Percentiles rank a stretch among this genome's conserved stretches.
Evolutionary conservation across 352 stramenopile species (phyloP).

Genomic region (Pythium chondricola): DNA sequence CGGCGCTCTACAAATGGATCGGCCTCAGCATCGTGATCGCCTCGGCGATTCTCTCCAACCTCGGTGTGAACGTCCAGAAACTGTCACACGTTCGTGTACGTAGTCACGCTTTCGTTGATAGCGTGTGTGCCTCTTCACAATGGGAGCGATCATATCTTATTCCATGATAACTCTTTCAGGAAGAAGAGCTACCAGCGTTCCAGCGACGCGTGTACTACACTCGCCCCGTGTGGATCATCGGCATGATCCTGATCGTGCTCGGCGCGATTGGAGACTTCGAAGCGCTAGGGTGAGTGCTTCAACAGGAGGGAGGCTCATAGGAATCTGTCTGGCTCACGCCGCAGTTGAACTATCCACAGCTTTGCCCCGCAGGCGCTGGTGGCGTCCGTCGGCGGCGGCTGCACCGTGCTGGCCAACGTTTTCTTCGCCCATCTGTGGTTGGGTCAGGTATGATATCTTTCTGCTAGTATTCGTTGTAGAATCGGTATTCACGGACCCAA

Average conservation of each 20-base stretch:
- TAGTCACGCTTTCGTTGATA: no score
- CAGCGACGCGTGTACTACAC: slow-evolving; percentile 74
- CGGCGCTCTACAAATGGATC: slow-evolving; percentile 77
- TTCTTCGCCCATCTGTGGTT: slow-evolving; percentile 87
- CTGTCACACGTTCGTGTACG: slow-evolving; percentile 77
- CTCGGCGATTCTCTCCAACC: slow-evolving; percentile 78
- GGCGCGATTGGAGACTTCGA: slow-evolving; percentile 85
- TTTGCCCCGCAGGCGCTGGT: slow-evolving; percentile 85
- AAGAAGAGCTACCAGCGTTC: slow-evolving; percentile 61
- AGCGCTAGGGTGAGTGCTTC: slow-evolving; percentile 43
- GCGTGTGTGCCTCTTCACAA: slow-evolving; percentile 4
- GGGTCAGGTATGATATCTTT: slow-evolving; percentile 36
- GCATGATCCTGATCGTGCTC: slow-evolving; percentile 72
- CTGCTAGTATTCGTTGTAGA: not conserved
- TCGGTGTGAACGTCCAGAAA: slow-evolving; percentile 85
- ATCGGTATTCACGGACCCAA: not conserved
- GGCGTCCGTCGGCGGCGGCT: slow-evolving; percentile 76
- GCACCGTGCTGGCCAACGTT: slow-evolving; percentile 85
- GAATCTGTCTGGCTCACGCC: no score
- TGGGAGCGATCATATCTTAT: no score
- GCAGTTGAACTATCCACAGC: no score
- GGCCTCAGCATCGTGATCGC: slow-evolving; percentile 69
- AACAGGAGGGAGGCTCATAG: no score
- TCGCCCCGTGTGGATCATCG: slow-evolving; percentile 78
- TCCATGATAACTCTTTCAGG: slow-evolving; percentile 16